A percentile compares a stretch with the other conserved stretches of the same genome.
Conservation (phyloP, 2,329 filamentous ascomycete genomes). For the Aspergillus aculeatinus region DNA sequence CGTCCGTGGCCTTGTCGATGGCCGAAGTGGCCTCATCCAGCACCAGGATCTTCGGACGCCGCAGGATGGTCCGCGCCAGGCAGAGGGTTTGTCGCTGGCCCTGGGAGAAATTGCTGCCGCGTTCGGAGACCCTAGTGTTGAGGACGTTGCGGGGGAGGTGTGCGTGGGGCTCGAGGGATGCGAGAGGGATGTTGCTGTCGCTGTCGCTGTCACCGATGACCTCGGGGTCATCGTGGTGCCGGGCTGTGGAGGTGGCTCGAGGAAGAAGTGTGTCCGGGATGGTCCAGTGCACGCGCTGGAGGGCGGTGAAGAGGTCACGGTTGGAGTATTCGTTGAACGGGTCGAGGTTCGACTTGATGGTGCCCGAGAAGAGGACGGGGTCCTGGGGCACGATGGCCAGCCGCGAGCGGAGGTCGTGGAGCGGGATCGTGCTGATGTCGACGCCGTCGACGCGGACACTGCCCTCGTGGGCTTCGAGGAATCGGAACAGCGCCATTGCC, state of each 20-base stretch:
- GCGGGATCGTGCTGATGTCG: neutral
- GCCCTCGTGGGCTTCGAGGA: neutral
- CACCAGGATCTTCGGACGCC: slow-evolving; percentile 71
- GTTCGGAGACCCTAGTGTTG: slow-evolving; percentile 63
- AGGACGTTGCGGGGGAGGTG: neutral
- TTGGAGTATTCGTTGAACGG: slow-evolving; percentile 53
- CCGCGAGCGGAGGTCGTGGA: neutral
- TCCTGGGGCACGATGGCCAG: slow-evolving; percentile 2
- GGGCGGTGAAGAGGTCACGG: slow-evolving; percentile 63
- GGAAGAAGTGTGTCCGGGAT: neutral
- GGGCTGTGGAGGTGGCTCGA: neutral
- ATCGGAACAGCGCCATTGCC: neutral
- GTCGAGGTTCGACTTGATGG: neutral
- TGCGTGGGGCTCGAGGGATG: neutral
- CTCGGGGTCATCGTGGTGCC: neutral
- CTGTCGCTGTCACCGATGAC: neutral
- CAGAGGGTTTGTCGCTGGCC: slow-evolving; percentile 28
- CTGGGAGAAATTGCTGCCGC: slow-evolving; percentile 59
- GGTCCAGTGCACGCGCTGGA: slow-evolving; percentile 65
- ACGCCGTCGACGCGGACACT: neutral
- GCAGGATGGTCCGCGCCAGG: slow-evolving; percentile 53
- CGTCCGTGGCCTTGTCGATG: slow-evolving; percentile 73
- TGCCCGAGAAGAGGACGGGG: slow-evolving; percentile 4
- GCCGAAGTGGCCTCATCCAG: slow-evolving; percentile 76
- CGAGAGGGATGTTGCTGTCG: neutral